phyloP scores from a whole-genome alignment of 106 monocot genomes.

The Alisma plantagoaquatica region DNA sequence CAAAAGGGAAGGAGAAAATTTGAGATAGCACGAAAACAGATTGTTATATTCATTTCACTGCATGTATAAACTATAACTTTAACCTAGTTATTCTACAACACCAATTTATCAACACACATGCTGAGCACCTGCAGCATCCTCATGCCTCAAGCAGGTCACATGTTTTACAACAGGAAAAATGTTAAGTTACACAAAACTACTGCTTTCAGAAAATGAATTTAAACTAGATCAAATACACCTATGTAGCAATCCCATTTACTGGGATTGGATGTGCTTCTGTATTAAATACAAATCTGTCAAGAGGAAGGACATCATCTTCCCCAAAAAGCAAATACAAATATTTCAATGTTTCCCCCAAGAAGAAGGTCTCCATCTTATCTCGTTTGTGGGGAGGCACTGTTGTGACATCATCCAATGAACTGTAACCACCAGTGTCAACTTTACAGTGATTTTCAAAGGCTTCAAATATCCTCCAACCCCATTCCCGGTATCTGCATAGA shows the following conservation, averaged over 20 bases:
- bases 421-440: constrained; percentile 81
- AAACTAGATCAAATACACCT: not conserved
- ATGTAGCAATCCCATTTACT: constrained; percentile 16
- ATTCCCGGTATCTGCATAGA: constrained; percentile 85
- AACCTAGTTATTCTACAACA: not conserved
- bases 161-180: too few species aligned
- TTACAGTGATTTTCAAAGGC: constrained; percentile 88
- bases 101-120: not conserved
- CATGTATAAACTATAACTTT: too few species aligned
- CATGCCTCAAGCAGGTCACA: too few species aligned
- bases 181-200: too few species aligned
- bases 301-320: constrained; percentile 53
- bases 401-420: constrained; percentile 84
- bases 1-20: too few species aligned
- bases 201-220: too few species aligned
- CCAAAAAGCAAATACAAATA: constrained; percentile 88
- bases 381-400: constrained; percentile 56
- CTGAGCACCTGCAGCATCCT: too few species aligned
- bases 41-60: too few species aligned
- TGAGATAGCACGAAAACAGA: too few species aligned
- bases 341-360: constrained; percentile 86
- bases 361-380: constrained; percentile 99
- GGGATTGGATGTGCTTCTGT: constrained; percentile 97
- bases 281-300: constrained; percentile 91
- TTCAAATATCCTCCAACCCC: constrained; percentile 95